Conservation (phyloP, 345 rosid genomes). For the Camelina sativa region DNA sequence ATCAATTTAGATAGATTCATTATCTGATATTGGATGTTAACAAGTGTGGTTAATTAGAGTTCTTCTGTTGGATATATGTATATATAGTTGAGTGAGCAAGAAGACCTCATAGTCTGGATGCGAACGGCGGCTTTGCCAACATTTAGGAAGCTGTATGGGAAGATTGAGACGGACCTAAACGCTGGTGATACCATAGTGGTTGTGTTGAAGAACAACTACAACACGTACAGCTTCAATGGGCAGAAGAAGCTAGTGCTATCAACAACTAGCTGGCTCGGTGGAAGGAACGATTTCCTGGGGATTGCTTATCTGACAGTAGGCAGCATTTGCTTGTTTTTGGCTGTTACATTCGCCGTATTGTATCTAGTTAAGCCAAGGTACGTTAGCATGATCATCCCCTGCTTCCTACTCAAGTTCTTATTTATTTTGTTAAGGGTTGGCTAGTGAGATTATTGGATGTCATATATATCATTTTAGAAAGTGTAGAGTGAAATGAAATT, state of each 20-base stretch:
- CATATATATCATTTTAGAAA: not conserved
- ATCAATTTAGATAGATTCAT: constrained; percentile 2
- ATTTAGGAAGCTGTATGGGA: constrained; percentile 93
- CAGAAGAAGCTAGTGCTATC: constrained; percentile 95
- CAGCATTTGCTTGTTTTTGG: constrained; percentile 61
- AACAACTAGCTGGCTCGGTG: constrained; percentile 97
- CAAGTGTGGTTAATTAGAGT: not conserved
- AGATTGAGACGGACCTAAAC: constrained; percentile 75
- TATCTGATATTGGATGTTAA: constrained; percentile 10
- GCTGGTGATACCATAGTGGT: constrained; percentile 60
- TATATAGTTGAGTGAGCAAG: constrained; percentile 75
- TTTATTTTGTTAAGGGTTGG: not conserved
- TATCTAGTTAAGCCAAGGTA: constrained; percentile 96
- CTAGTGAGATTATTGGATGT: not conserved
- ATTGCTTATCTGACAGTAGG: constrained; percentile 47
- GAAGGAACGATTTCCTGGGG: constrained; percentile 93
- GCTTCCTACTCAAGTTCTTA: not conserved
- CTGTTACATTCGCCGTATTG: constrained; percentile 71
- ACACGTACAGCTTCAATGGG: constrained; percentile 90
- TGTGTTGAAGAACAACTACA: constrained; percentile 64
- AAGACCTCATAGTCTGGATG: constrained; percentile 98
- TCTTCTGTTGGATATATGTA: constrained; percentile 45
- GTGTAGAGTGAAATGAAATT: constrained; percentile 23
- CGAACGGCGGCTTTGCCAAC: constrained; percentile 97
- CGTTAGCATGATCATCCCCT: not conserved